phyloP scores from a whole-genome alignment of 805 yeast genomes.

The Citeromyces matritensis region DNA sequence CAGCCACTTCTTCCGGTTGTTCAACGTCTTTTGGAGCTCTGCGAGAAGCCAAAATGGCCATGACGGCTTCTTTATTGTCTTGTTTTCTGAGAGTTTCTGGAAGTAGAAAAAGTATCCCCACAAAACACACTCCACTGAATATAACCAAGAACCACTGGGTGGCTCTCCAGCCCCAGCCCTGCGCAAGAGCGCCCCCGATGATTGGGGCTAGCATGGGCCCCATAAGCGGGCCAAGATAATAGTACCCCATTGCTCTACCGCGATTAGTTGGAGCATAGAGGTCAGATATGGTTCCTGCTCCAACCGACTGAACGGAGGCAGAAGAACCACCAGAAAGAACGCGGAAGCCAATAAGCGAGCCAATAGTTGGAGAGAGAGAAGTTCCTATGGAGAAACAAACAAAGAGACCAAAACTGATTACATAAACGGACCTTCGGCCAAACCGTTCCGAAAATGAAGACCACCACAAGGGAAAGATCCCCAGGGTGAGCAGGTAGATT shows the following conservation, averaged over 20 bases:
- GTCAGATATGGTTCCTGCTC: slow-evolving; percentile 81
- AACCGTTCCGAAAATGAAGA: slow-evolving; percentile 59
- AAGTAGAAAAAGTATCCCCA: slow-evolving; percentile 35
- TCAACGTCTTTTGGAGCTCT: slow-evolving; percentile 5
- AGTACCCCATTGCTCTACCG: slow-evolving; percentile 69
- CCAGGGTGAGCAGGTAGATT: slow-evolving; percentile 56
- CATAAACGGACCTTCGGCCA: slow-evolving; percentile 65
- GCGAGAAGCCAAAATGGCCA: slow-evolving; percentile 21
- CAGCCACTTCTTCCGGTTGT: slow-evolving; percentile 3
- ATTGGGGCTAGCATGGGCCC: slow-evolving; percentile 78
- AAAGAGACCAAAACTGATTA: slow-evolving; percentile 49
- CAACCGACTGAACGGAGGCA: slow-evolving; percentile 78
- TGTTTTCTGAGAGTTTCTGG: slow-evolving; percentile 72
- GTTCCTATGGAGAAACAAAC: slow-evolving; percentile 60
- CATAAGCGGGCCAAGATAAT: slow-evolving; percentile 65
- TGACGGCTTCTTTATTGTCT: slow-evolving; percentile 41
- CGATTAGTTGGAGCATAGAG: slow-evolving; percentile 50
- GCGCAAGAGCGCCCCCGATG: slow-evolving; percentile 60
- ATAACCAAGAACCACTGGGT: slow-evolving; percentile 78
- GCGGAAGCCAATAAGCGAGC: slow-evolving; percentile 51
- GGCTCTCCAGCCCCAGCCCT: slow-evolving; percentile 75
- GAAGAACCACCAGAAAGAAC: slow-evolving; percentile 68
- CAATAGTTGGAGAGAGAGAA: slow-evolving; percentile 46
- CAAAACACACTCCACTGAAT: slow-evolving; percentile 36
- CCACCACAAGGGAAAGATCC: slow-evolving; percentile 85